A percentile compares a stretch with the other conserved stretches of the same genome.
phyloP scores from a whole-genome alignment of 352 stramenopile species.

The Pilasporangium apinafurcum region DNA sequence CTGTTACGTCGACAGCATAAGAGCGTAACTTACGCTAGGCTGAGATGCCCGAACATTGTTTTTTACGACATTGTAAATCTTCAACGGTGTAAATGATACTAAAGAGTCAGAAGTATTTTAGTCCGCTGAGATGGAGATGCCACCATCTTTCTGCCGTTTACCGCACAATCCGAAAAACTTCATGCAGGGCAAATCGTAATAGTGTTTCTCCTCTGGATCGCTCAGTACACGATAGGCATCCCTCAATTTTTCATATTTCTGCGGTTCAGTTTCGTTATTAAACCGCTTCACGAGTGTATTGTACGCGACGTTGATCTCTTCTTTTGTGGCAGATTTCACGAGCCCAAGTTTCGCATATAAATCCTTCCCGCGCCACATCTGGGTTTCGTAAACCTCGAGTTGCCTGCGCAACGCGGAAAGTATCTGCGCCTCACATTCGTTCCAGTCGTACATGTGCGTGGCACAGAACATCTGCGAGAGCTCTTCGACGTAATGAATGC shows the following conservation, averaged over 20 bases:
- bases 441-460: slow-evolving; percentile 73
- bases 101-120: slow-evolving; percentile 9
- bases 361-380: slow-evolving; percentile 74
- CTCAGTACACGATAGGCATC: slow-evolving; percentile 73
- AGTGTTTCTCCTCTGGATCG: slow-evolving; percentile 80
- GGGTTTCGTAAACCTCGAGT: slow-evolving; percentile 65
- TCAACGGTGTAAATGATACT: too few relatives aligned
- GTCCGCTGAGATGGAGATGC: slow-evolving; percentile 70
- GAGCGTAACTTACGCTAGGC: too few relatives aligned
- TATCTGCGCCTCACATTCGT: slow-evolving; percentile 39
- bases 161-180: slow-evolving; percentile 81
- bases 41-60: too few relatives aligned
- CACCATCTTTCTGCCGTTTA: slow-evolving; percentile 74
- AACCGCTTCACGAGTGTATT: slow-evolving; percentile 78
- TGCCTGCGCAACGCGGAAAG: slow-evolving; percentile 52
- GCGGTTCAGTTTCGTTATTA: slow-evolving; percentile 79
- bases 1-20: too few relatives aligned
- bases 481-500: slow-evolving; percentile 71
- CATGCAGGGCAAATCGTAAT: slow-evolving; percentile 77
- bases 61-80: too few relatives aligned
- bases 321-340: slow-evolving; percentile 52
- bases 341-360: slow-evolving; percentile 78
- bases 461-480: slow-evolving; percentile 54
- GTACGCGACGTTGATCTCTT: slow-evolving; percentile 78
- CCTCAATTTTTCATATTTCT: slow-evolving; percentile 80